phyloP scores from a whole-genome alignment of 306 rosid genomes.

The Fagus crenata region DNA sequence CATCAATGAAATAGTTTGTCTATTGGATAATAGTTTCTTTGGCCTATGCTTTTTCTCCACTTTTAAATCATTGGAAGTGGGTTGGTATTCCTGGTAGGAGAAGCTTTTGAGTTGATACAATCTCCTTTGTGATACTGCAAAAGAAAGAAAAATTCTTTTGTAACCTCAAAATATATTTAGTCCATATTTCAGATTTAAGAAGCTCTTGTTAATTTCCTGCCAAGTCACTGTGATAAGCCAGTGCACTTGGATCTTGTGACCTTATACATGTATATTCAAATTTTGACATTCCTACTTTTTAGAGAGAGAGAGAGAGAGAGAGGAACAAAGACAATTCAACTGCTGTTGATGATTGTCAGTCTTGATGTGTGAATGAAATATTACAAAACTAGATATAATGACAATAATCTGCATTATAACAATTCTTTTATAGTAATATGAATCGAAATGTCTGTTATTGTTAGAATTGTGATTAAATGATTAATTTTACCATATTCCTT shows the following conservation, averaged over 20 bases:
- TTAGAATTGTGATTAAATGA: too few species aligned
- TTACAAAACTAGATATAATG: not conserved
- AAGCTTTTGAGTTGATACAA: not conserved
- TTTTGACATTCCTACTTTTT: not conserved
- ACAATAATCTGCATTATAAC: too few species aligned
- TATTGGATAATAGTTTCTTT: not conserved
- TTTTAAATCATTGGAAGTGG: not conserved
- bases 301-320: too few species aligned
- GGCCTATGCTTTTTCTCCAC: conserved; percentile 1
- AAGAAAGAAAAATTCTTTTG: not conserved
- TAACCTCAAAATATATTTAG: too few species aligned
- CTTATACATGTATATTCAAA: not conserved
- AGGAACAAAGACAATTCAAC: not conserved
- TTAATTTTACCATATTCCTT: too few species aligned
- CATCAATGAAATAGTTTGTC: not conserved
- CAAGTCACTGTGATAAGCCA: not conserved
- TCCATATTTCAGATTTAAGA: not conserved
- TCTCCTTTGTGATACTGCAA: not conserved
- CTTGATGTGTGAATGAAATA: not conserved
- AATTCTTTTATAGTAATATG: not conserved
- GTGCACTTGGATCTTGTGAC: not conserved
- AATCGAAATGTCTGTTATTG: not conserved
- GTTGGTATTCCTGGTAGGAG: not conserved
- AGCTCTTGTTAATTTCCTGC: not conserved
- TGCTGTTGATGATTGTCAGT: not conserved